These are phyloP conservation scores for Naganishia randhawae DNA, from an alignment of 768 basidiomycete species.

Conservation along the genomic window DNA sequence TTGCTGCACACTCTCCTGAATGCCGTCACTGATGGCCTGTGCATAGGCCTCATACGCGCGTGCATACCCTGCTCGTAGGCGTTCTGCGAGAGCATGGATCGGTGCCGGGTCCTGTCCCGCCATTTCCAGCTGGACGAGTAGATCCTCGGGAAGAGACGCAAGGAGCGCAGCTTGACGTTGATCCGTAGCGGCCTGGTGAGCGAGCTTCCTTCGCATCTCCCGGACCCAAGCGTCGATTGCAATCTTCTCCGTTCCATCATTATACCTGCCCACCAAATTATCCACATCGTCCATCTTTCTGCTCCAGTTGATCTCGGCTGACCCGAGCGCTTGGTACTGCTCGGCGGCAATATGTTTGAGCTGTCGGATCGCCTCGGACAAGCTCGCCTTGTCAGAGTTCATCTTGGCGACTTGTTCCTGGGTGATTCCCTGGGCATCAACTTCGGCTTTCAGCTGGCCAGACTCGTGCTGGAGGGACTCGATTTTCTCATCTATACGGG, in stretches of 20 bases:
- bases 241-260: conserved; percentile 59
- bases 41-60: conserved; percentile 18
- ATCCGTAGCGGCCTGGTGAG: neutral
- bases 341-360: conserved; percentile 72
- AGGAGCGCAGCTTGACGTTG: neutral
- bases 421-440: conserved; percentile 81
- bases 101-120: conserved; percentile 13
- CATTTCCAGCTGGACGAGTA: conserved; percentile 16
- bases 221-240: conserved; percentile 51
- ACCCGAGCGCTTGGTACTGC: conserved; percentile 67
- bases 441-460: conserved; percentile 55
- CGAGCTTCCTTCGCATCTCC: conserved; percentile 32
- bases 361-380: conserved; percentile 69
- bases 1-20: conserved; percentile 17
- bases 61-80: neutral
- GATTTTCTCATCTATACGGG: conserved; percentile 51
- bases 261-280: conserved; percentile 75
- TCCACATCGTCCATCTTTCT: conserved; percentile 77
- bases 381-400: conserved; percentile 80
- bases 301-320: conserved; percentile 76
- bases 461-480: conserved; percentile 62
- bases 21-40: conserved; percentile 7
- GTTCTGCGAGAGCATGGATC: conserved; percentile 15
- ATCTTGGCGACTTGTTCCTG: conserved; percentile 87
- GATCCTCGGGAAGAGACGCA: conserved; percentile 1